Base-by-base conservation (phyloP, 805 yeast genomes). In the Saccharomycopsis sp. region DNA sequence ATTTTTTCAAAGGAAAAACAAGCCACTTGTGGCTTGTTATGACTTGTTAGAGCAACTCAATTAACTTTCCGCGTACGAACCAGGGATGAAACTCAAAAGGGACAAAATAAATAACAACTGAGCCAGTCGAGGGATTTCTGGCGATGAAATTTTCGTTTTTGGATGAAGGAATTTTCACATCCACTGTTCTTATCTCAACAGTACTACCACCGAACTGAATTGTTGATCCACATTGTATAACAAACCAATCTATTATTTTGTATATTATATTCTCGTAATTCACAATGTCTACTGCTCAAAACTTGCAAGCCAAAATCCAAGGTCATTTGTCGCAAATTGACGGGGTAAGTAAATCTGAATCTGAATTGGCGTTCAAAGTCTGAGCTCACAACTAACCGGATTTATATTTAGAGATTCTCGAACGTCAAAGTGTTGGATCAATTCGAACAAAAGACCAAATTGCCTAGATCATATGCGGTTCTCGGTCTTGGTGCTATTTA, bases 401-500 rank as follows among this genome's bases (percentile, higher is more conserved):
- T 23, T 23, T 38, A 19, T 3, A 19, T 44, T 25, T 35, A 63
- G 65, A 67, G 69, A 63, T 66, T 71, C 58, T 63, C 73, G 51
- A 67, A 71, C 22, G 69, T 71, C 58, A 58, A 65, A 52, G 50
- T 69, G 34, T 68, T 78, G 60, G 73, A 74, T 59, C 68, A 70
- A 47, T 73, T 80, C 66, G 82, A 79, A 64, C 62, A 63, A 3
- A 72, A 70, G 56, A 76, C 82, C 55, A 75, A 78, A 54, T 65
- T 81, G 38, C 97, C 98, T 70, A 87, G 92, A 79, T 86, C 96
- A 2, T 94, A 93, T 69, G 87, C 89, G 47, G 87, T 85, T 20
- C 72, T 87, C 57, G 93, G 85, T 24, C 78, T 79, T 25, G 85
- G 76, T 41, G 84, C 72, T 3, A 68, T 83, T 53, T 94, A 94